Conservation (phyloP, 2,329 filamentous ascomycete species). For the Colletotrichum karsti region DNA sequence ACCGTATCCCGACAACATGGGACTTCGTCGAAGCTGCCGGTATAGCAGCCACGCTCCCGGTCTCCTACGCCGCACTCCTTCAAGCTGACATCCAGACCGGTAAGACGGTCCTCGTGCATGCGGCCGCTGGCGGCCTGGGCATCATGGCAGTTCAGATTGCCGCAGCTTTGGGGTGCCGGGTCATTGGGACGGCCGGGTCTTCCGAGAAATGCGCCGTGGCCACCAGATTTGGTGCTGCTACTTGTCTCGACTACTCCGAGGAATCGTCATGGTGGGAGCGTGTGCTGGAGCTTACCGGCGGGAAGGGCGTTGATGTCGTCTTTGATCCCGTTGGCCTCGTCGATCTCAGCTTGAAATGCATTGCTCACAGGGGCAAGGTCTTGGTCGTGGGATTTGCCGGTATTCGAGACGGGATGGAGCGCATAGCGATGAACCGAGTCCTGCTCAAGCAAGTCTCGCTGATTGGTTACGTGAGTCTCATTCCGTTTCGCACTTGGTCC, state of each 20-base stretch:
- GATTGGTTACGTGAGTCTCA: slow-evolving; percentile 57
- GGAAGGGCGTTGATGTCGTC: slow-evolving; percentile 63
- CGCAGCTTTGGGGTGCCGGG: slow-evolving; percentile 58
- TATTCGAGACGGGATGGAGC: slow-evolving; percentile 59
- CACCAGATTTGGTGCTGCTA: slow-evolving; percentile 47
- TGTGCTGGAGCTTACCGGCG: slow-evolving; percentile 55
- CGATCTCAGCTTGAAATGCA: slow-evolving; percentile 59
- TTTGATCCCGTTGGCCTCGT: slow-evolving; percentile 68
- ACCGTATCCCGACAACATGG: slow-evolving; percentile 54
- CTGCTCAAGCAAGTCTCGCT: slow-evolving; percentile 61
- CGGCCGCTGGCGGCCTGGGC: slow-evolving; percentile 63
- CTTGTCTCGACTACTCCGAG: slow-evolving; percentile 48
- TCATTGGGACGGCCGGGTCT: slow-evolving; percentile 61
- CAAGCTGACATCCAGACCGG: slow-evolving; percentile 50
- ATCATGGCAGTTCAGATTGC: slow-evolving; percentile 65
- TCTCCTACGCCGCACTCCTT: slow-evolving; percentile 60
- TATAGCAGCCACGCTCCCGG: slow-evolving; percentile 60
- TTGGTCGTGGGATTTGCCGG: slow-evolving; percentile 68
- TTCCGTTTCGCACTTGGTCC: neutral
- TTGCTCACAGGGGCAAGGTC: slow-evolving; percentile 61
- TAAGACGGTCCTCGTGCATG: slow-evolving; percentile 62
- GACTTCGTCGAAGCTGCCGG: slow-evolving; percentile 59
- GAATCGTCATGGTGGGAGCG: slow-evolving; percentile 55
- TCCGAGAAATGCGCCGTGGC: slow-evolving; percentile 52
- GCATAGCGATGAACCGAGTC: slow-evolving; percentile 61